A percentile compares a stretch with the other conserved stretches of the same genome.
Evolutionary conservation across 176 grass and related monocot genomes (phyloP).

Genomic region (Aegilops tauschii): DNA sequence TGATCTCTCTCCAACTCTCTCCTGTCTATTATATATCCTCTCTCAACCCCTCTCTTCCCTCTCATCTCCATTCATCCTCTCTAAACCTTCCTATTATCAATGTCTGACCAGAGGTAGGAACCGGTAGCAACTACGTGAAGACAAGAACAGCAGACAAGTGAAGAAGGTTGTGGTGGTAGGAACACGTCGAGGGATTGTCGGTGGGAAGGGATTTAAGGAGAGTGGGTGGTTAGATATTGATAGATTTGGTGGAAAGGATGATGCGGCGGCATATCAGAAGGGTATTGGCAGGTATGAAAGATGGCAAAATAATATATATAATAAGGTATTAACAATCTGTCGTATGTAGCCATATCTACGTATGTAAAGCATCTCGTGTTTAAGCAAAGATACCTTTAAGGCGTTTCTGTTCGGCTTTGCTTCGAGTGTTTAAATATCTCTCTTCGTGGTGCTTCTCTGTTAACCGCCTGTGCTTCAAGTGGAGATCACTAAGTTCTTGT

Average conservation of each 20-base stretch:
- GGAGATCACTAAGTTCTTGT: constrained; percentile 53
- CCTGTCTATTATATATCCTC: not conserved
- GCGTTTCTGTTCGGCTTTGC: constrained; percentile 66
- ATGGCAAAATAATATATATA: too few species aligned
- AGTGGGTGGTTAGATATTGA: not conserved
- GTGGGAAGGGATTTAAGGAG: not conserved
- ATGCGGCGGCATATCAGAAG: not conserved
- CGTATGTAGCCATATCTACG: not conserved
- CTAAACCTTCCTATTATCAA: not conserved
- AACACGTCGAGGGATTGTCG: not conserved
- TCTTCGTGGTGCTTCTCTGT: constrained; percentile 51
- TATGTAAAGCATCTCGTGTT: not conserved
- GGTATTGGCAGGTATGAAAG: too few species aligned
- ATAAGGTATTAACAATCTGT: too few species aligned
- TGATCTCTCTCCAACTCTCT: not conserved
- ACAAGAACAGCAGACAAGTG: not conserved
- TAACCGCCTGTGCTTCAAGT: constrained; percentile 69
- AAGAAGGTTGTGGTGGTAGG: not conserved
- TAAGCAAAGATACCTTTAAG: constrained; percentile 56
- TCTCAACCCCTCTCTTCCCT: not conserved
- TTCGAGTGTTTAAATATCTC: constrained; percentile 43
- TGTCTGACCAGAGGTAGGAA: not conserved
- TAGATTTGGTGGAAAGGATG: not conserved
- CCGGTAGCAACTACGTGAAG: not conserved
- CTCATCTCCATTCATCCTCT: not conserved